A percentile compares a stretch with the other conserved stretches of the same genome.
Evolutionary conservation across 768 basidiomycete species (phyloP).

Genomic region (Glaciozyma antarctica): DNA sequence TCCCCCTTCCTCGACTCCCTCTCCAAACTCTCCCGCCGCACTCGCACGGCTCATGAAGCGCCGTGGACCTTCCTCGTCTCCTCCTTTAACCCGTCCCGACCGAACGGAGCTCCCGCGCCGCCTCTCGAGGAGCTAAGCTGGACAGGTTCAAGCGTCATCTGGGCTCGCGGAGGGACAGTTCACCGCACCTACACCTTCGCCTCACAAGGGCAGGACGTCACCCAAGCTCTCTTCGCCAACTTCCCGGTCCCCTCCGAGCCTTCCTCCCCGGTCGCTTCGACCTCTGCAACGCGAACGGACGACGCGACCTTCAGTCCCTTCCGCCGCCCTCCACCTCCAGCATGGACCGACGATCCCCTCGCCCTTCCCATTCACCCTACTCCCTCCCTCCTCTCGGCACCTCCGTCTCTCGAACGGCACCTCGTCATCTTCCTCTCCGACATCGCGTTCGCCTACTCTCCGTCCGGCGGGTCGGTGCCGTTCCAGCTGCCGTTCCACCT

Average conservation of each 20-base stretch:
- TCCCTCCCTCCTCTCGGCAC: not conserved
- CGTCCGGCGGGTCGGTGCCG: conserved; percentile 10
- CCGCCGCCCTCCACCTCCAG: not conserved
- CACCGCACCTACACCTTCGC: too few relatives aligned
- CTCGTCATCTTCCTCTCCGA: conserved; percentile 23
- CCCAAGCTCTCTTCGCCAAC: too few relatives aligned
- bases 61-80: not conserved
- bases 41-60: not conserved
- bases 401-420: not conserved
- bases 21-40: not conserved
- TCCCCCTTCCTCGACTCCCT: not conserved
- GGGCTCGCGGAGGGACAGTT: conserved; percentile 1
- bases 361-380: conserved; percentile 7
- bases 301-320: conserved; percentile 11
- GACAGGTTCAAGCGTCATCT: not conserved
- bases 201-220: too few relatives aligned
- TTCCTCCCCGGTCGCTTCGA: not conserved
- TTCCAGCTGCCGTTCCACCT: conserved; percentile 22
- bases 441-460: conserved; percentile 11
- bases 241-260: too few relatives aligned
- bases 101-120: not conserved
- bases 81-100: not conserved
- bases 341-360: conserved; percentile 20
- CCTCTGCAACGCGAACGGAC: not conserved
- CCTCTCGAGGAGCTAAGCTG: conserved; percentile 5